phyloP scores from a whole-genome alignment of 495 filamentous ascomycete species.

The Aspergillus cavernicola region DNA sequence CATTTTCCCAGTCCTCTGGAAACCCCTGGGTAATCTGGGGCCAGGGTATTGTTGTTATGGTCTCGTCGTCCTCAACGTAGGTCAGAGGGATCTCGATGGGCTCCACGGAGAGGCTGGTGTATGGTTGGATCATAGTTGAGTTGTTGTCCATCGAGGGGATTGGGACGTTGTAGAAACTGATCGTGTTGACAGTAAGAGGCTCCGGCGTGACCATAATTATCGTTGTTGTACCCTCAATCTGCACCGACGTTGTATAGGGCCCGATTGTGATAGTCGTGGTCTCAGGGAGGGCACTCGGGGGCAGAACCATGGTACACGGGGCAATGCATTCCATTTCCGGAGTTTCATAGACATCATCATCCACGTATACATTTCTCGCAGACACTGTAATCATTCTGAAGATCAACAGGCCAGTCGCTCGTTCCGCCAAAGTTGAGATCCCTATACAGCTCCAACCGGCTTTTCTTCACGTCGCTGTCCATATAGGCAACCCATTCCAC shows the following conservation, averaged over 20 bases:
- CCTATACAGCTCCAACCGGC: too few relatives aligned
- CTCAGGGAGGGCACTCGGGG: not conserved
- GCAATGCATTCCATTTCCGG: not conserved
- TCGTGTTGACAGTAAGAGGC: not conserved
- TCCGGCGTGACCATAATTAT: not conserved
- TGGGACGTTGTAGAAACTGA: not conserved
- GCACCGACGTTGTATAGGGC: not conserved
- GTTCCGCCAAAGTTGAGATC: too few relatives aligned
- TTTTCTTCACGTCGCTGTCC: not conserved
- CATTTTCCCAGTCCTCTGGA: not conserved
- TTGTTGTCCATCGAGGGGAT: not conserved
- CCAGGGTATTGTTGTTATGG: not conserved
- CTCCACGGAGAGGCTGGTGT: not conserved
- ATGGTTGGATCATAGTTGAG: not conserved
- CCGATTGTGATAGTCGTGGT: not conserved
- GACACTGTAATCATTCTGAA: slow-evolving; percentile 11
- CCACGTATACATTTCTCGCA: not conserved
- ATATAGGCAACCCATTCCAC: too few relatives aligned
- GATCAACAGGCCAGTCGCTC: too few relatives aligned
- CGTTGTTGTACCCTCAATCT: not conserved
- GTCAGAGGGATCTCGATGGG: not conserved
- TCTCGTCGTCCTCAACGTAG: not conserved
- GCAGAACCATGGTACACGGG: not conserved
- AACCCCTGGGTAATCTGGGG: not conserved
- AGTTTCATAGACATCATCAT: not conserved